These are phyloP conservation scores for Eremothecium sinecaudum DNA, from an alignment of 1,139 yeast species.

Conservation along the genomic window DNA sequence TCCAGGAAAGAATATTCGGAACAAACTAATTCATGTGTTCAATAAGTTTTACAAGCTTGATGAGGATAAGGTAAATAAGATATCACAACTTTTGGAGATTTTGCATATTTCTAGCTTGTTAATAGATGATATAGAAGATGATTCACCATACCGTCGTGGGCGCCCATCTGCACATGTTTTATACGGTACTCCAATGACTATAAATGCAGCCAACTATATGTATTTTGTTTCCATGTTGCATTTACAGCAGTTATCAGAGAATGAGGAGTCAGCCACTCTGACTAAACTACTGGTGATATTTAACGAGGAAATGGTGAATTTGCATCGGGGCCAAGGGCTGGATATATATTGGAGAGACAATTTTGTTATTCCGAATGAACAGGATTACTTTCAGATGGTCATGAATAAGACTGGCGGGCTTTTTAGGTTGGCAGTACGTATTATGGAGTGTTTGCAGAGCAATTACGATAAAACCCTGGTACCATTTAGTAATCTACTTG, in stretches of 20 bases:
- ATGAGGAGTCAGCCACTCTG: slow-evolving; percentile 10
- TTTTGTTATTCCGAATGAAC: slow-evolving; percentile 51
- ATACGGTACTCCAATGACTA: slow-evolving; percentile 68
- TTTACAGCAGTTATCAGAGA: slow-evolving; percentile 14
- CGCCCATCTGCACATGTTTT: slow-evolving; percentile 65
- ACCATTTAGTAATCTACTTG: slow-evolving; percentile 66
- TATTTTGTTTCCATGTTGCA: slow-evolving; percentile 58
- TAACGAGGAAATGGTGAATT: slow-evolving; percentile 62
- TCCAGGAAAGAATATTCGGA: slow-evolving; percentile 51
- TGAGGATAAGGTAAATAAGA: slow-evolving; percentile 27
- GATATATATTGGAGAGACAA: slow-evolving; percentile 84
- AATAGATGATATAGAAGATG: slow-evolving; percentile 84
- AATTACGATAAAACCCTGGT: slow-evolving; percentile 30
- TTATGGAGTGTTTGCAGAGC: slow-evolving; percentile 40
- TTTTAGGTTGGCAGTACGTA: slow-evolving; percentile 59
- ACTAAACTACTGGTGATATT: slow-evolving; percentile 35
- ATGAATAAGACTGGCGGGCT: slow-evolving; percentile 85
- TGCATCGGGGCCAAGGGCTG: slow-evolving; percentile 83
- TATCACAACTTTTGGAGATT: slow-evolving; percentile 42
- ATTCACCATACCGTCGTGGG: slow-evolving; percentile 62
- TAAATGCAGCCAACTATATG: slow-evolving; percentile 76
- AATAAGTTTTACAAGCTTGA: slow-evolving; percentile 40
- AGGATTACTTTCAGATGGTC: slow-evolving; percentile 70
- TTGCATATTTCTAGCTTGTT: slow-evolving; percentile 59
- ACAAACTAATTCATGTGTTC: slow-evolving; percentile 41